Conservation (phyloP, 2,329 filamentous ascomycete genomes). For the Nothophoma quercina region DNA sequence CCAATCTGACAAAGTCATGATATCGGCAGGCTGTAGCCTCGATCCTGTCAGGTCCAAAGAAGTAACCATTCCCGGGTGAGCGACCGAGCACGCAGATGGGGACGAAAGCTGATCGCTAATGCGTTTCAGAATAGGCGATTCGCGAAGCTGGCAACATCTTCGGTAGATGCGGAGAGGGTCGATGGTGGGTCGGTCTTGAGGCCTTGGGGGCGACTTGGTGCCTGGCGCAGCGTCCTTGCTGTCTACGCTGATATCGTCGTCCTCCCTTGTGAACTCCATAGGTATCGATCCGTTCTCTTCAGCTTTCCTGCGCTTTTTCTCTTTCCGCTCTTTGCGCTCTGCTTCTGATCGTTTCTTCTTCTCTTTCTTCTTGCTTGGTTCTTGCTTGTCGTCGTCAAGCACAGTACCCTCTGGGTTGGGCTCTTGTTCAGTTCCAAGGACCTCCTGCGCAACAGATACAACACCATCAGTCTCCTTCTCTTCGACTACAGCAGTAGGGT, state of each 20-base stretch:
- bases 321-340: slow-evolving; percentile 89
- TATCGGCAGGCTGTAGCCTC: slow-evolving; percentile 80
- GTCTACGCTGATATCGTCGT: slow-evolving; percentile 50
- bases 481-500: slow-evolving; percentile 62
- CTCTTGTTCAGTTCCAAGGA: slow-evolving; percentile 53
- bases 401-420: slow-evolving; percentile 52
- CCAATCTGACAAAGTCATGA: slow-evolving; percentile 90
- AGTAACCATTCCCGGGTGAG: slow-evolving; percentile 76
- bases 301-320: slow-evolving; percentile 83
- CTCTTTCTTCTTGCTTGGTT: slow-evolving; percentile 78
- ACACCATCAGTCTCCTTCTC: slow-evolving; percentile 64
- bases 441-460: slow-evolving; percentile 43
- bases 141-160: slow-evolving; percentile 90
- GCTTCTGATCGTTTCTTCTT: slow-evolving; percentile 97
- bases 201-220: slow-evolving; percentile 53
- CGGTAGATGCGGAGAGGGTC: slow-evolving; percentile 93
- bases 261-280: slow-evolving; percentile 79
- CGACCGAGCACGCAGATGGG: slow-evolving; percentile 68
- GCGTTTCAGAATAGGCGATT: slow-evolving; percentile 89
- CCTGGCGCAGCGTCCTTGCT: slow-evolving; percentile 23
- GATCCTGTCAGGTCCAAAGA: slow-evolving; percentile 87
- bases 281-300: slow-evolving; percentile 88
- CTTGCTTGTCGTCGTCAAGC: slow-evolving; percentile 45
- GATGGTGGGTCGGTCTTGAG: slow-evolving; percentile 78
- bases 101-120: slow-evolving; percentile 87